phyloP scores from a whole-genome alignment of 2,329 filamentous ascomycete species.

The Talaromyces sp. region DNA sequence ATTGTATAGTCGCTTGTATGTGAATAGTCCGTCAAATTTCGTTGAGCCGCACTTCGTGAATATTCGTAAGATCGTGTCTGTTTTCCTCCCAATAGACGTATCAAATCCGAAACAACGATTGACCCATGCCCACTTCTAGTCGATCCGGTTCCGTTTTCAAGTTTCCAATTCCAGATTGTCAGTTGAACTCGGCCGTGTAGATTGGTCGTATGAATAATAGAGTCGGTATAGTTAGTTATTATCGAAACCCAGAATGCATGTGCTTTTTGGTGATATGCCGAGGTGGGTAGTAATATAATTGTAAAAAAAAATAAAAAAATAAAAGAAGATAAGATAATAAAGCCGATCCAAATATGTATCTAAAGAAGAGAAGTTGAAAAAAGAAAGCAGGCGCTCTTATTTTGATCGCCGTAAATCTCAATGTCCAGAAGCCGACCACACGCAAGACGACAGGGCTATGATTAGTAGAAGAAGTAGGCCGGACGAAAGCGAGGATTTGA shows the following conservation, averaged over 20 bases:
- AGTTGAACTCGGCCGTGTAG: not conserved
- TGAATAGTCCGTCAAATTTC: not conserved
- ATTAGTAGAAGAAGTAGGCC: not conserved
- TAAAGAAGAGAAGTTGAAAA: not conserved
- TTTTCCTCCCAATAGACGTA: not conserved
- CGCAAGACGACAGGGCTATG: not conserved
- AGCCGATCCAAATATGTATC: conserved; percentile 4
- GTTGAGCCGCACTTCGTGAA: not conserved
- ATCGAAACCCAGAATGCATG: not conserved
- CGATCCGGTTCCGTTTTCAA: not conserved
- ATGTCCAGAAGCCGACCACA: not conserved
- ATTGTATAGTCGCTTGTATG: not conserved
- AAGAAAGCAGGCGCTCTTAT: not conserved
- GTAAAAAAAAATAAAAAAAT: not conserved
- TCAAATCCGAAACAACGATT: not conserved
- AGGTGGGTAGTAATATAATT: not conserved
- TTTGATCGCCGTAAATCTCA: not conserved
- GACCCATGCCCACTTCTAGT: not conserved
- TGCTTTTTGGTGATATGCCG: not conserved
- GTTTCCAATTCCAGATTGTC: conserved; percentile 3
- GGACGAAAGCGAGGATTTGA: not conserved
- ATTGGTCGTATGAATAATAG: not conserved
- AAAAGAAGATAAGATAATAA: not conserved
- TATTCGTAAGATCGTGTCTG: conserved; percentile 1
- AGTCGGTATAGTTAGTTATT: not conserved